A percentile compares a stretch with the other conserved stretches of the same genome.
These are phyloP conservation scores for Parafenestella ontariensis DNA, from an alignment of 2,329 filamentous ascomycete genomes.

Conservation along the genomic window DNA sequence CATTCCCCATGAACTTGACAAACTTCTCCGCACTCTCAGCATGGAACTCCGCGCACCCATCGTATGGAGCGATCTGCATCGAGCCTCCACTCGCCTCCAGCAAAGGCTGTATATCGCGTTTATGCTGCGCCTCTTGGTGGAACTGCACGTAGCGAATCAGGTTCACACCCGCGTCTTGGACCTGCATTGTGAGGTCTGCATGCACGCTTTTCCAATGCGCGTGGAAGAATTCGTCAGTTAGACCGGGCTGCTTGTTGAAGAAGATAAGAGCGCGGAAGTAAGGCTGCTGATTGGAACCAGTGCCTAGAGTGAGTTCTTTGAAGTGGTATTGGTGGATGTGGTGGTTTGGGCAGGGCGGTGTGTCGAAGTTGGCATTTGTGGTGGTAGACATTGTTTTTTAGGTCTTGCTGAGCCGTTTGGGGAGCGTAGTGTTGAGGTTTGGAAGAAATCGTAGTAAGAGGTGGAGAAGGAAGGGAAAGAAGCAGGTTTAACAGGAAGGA, in stretches of 20 bases:
- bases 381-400: background rate
- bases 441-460: background rate
- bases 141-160: constrained; percentile 17
- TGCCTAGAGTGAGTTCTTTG: constrained; percentile 9
- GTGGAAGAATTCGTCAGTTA: constrained; percentile 20
- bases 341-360: constrained; percentile 14
- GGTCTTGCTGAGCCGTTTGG: background rate
- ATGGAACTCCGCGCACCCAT: constrained; percentile 19
- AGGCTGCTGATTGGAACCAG: constrained; percentile 13
- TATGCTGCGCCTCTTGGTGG: constrained; percentile 10
- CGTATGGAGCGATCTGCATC: constrained; percentile 13
- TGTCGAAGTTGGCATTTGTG: background rate
- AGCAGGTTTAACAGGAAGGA: background rate
- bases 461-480: background rate
- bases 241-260: constrained; percentile 19
- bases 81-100: constrained; percentile 10
- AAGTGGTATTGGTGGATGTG: constrained; percentile 13
- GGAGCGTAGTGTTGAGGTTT: background rate
- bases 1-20: constrained; percentile 12
- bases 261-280: constrained; percentile 19
- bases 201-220: constrained; percentile 20
- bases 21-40: constrained; percentile 12
- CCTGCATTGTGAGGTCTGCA: constrained; percentile 19
- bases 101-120: constrained; percentile 6
- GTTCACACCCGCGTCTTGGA: constrained; percentile 3